Evolutionary conservation across 202 grass and related monocot genomes (phyloP).

Genomic region (Brachypodium distachyon): DNA sequence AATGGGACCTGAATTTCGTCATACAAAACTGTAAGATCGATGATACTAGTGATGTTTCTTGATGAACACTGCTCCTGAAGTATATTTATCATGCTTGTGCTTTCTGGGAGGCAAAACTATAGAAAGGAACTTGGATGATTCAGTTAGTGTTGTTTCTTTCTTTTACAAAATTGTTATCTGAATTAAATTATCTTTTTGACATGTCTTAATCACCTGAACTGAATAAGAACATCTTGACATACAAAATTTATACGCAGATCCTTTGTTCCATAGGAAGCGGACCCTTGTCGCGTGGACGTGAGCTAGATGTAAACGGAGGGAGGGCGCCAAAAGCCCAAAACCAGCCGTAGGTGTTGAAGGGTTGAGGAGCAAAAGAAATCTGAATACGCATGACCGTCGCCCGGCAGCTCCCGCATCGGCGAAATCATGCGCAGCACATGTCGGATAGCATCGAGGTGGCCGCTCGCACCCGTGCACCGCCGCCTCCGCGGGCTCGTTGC

Average conservation of each 20-base stretch:
- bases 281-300: too few relatives aligned
- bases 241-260: too few relatives aligned
- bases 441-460: background rate
- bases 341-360: too few relatives aligned
- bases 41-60: background rate
- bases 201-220: too few relatives aligned
- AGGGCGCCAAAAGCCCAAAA: too few relatives aligned
- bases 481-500: background rate
- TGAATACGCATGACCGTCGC: background rate
- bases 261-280: too few relatives aligned
- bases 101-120: background rate
- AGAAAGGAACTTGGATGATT: background rate
- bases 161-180: too few relatives aligned
- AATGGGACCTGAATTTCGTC: background rate
- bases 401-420: background rate
- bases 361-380: background rate
- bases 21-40: conserved; percentile 18
- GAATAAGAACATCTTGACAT: too few relatives aligned
- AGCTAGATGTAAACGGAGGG: too few relatives aligned
- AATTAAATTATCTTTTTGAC: too few relatives aligned
- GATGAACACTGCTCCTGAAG: background rate
- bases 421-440: background rate
- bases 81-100: background rate
- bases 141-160: too few relatives aligned
- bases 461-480: background rate